A percentile compares a stretch with the other conserved stretches of the same genome.
phyloP scores from a whole-genome alignment of 305 asterid genomes.

The Euphrasia arctica region DNA sequence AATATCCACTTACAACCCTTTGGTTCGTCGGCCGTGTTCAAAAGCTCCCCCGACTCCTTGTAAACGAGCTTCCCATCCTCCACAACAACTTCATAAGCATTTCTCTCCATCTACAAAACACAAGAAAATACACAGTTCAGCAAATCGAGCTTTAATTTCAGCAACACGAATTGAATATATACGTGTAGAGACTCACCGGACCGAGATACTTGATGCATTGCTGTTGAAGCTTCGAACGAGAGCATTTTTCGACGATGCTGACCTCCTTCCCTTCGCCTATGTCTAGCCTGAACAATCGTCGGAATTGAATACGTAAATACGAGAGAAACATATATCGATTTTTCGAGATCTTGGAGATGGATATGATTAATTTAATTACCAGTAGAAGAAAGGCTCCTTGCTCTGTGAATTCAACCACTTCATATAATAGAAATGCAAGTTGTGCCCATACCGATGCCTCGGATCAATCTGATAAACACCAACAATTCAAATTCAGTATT shows the following conservation, averaged over 20 bases:
- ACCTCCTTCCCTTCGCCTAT: conserved; percentile 13
- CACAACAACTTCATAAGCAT: not conserved
- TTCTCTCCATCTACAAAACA: conserved; percentile 6
- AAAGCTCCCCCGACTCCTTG: conserved; percentile 6
- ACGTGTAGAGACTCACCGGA: not conserved
- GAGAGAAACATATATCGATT: too few species aligned
- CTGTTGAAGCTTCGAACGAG: conserved; percentile 15
- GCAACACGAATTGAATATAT: not conserved
- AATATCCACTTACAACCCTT: conserved; percentile 16
- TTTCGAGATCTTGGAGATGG: too few species aligned
- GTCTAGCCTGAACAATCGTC: not conserved
- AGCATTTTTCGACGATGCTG: not conserved
- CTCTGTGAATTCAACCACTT: conserved; percentile 89
- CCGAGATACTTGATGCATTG: conserved; percentile 17
- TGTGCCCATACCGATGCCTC: conserved; percentile 96
- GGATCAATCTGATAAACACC: conserved; percentile 76
- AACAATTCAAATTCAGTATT: too few species aligned
- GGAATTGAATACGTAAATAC: too few species aligned
- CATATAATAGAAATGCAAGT: conserved; percentile 80
- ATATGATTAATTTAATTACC: not conserved
- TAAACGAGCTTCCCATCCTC: conserved; percentile 10
- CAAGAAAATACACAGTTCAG: not conserved
- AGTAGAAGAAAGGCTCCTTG: conserved; percentile 67
- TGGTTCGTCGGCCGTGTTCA: conserved; percentile 8
- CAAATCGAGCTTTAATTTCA: not conserved